Evolutionary conservation across 2,329 filamentous ascomycete species (phyloP), one percentile per base, ranked within the genome.

Genomic region (Fonsecaea monophora): DNA sequence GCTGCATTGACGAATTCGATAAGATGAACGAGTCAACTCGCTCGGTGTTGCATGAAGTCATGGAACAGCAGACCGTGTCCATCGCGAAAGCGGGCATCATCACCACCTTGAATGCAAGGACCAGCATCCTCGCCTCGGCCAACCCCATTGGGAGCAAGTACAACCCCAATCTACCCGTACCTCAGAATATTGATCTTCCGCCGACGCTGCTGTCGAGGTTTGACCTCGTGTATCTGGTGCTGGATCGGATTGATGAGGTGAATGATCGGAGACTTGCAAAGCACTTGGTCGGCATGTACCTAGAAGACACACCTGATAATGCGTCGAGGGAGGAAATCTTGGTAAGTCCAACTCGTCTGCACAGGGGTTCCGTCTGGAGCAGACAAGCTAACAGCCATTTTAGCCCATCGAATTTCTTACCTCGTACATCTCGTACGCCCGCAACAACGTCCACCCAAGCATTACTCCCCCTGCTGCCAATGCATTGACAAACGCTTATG

Each of bases 71-170:
- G 77, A 92, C 90, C 0, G 89, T 92, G 1, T 92, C 90, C 2
- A 91, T 92, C 72, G 90, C 90, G 32, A 92, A 92, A 78, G 90
- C 90, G 2, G 90, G 90, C 68, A 92, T 92, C 76, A 92, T 92
- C 74, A 92, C 90, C 1, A 99, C 95, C 0, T 83, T 99, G 68
- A 99, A 99, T 76, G 95, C 95, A 32, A 87, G 95, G 75, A 98
- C 95, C 1, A 96, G 92, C 70, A 97, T 99, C 75, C 87, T 99
- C 35, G 95, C 95, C 15, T 98, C 94, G 10, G 95, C 95, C 78
- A 99, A 99, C 77, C 95, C 95, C 1, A 98, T 99, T 72, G 95
- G 95, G 74, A 97, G 92, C 81, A 94, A 96, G 77, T 99, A 99
- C 82, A 98, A 99, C 79, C 91, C 92, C 2, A 94, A 97, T 75